Percentiles rank a stretch among this genome's conserved stretches.
Evolutionary conservation across 2,329 filamentous ascomycete species (phyloP).

Genomic region (Neonectria sp.): DNA sequence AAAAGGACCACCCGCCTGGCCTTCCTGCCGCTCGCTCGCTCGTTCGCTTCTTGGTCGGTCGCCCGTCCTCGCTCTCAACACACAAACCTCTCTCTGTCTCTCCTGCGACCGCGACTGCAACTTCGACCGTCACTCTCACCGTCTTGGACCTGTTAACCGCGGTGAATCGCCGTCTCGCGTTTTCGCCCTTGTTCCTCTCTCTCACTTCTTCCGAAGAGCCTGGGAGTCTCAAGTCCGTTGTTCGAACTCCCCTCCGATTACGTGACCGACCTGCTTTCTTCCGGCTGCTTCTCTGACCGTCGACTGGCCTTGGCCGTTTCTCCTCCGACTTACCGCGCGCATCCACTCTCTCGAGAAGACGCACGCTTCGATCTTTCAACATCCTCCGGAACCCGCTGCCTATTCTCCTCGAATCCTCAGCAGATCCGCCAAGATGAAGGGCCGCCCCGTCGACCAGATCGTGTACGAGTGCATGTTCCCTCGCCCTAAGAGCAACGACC

Average conservation of each 20-base stretch:
- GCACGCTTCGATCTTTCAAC: not conserved
- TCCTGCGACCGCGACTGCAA: conserved; percentile 14
- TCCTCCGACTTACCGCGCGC: not conserved
- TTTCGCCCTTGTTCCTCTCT: conserved; percentile 13
- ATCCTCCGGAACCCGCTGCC: conserved; percentile 13
- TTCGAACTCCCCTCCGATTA: conserved; percentile 38
- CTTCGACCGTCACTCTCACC: conserved; percentile 11
- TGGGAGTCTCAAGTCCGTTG: conserved; percentile 13
- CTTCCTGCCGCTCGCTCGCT: conserved; percentile 24
- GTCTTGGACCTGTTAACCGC: conserved; percentile 14
- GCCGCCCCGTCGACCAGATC: conserved; percentile 78
- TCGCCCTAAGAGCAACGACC: conserved; percentile 76
- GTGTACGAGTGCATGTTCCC: conserved; percentile 84
- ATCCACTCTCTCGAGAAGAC: not conserved
- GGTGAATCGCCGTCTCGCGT: conserved; percentile 22
- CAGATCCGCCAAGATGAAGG: conserved; percentile 72
- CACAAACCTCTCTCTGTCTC: conserved; percentile 2
- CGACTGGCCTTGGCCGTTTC: not conserved
- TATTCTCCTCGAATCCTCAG: conserved; percentile 1
- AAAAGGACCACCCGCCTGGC: conserved; percentile 29
- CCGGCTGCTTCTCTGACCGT: conserved; percentile 25
- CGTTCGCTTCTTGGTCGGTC: conserved; percentile 22
- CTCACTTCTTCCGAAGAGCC: conserved; percentile 7
- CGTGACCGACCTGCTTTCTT: conserved; percentile 34
- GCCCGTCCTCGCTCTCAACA: conserved; percentile 13